phyloP scores from a whole-genome alignment of 164 flowering plant genomes.

The Saururus chinensis region DNA sequence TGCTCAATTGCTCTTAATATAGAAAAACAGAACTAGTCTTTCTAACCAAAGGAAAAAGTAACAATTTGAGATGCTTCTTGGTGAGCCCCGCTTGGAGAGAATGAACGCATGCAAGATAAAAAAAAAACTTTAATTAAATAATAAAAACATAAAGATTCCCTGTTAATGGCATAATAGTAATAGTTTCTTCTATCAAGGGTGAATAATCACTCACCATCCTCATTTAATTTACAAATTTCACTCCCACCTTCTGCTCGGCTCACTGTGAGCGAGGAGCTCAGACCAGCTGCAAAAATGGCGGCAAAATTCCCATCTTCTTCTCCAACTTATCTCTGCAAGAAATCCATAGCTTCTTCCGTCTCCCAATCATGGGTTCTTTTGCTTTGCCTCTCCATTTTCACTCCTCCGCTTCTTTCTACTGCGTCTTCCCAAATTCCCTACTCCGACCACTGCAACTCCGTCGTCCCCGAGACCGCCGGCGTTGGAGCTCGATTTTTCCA shows the following conservation, averaged over 20 bases:
- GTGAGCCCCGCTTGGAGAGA: no score
- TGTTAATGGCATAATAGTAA: no score
- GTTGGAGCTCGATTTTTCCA: background rate
- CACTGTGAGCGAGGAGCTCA: background rate
- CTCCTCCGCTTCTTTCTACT: background rate
- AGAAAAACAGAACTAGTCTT: no score
- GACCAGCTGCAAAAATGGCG: background rate
- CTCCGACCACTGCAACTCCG: conserved; percentile 12
- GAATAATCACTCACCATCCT: background rate
- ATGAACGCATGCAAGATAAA: no score
- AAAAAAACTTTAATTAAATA: no score
- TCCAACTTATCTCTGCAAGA: background rate
- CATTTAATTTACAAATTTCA: background rate
- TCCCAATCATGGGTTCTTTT: background rate
- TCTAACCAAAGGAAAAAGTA: no score
- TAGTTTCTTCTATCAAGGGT: no score
- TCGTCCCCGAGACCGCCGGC: conserved; percentile 8
- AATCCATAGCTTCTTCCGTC: background rate
- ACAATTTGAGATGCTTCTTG: no score
- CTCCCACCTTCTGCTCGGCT: background rate
- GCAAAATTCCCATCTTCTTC: background rate
- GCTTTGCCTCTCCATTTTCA: conserved; percentile 3
- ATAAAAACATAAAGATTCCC: no score
- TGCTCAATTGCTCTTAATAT: no score
- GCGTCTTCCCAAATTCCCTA: conserved; percentile 5